These are phyloP conservation scores for Raddia guianensis DNA, from an alignment of 176 grass and related monocot species.

Conservation along the genomic window DNA sequence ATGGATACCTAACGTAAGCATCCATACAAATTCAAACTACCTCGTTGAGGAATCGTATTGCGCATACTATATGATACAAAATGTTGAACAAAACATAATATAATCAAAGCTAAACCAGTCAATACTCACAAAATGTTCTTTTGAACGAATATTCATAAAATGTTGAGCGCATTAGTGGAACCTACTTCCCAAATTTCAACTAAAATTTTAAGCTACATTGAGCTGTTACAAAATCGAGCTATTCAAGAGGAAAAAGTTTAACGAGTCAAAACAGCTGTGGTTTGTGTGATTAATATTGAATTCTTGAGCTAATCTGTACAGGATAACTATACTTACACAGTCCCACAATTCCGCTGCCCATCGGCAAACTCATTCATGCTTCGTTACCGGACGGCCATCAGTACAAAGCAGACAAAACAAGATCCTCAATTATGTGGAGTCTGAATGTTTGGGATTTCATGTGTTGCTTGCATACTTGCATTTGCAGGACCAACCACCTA, in stretches of 20 bases:
- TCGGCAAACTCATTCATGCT: slow-evolving; percentile 26
- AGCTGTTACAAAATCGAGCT: slow-evolving; percentile 33
- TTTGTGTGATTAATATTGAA: slow-evolving; percentile 29
- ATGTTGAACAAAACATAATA: neutral
- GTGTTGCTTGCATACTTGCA: neutral
- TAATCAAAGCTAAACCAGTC: neutral
- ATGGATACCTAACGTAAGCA: neutral
- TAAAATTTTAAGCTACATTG: slow-evolving; percentile 17
- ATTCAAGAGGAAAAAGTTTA: slow-evolving; percentile 6
- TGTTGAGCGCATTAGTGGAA: neutral
- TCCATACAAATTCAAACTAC: neutral
- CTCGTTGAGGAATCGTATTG: neutral
- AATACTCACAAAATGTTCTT: slow-evolving; percentile 1
- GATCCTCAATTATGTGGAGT: neutral
- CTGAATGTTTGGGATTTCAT: slow-evolving; percentile 7
- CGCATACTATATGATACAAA: neutral
- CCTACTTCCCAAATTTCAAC: neutral
- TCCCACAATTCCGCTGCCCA: neutral
- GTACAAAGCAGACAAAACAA: neutral
- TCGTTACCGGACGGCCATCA: neutral
- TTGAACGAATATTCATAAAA: neutral
- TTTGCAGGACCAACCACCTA: neutral
- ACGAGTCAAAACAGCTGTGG: slow-evolving; percentile 30
- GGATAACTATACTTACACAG: slow-evolving; percentile 35
- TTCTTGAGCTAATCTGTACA: slow-evolving; percentile 45